phyloP scores from a whole-genome alignment of 73 alveolate species.

The Tetrahymena elliotti region DNA sequence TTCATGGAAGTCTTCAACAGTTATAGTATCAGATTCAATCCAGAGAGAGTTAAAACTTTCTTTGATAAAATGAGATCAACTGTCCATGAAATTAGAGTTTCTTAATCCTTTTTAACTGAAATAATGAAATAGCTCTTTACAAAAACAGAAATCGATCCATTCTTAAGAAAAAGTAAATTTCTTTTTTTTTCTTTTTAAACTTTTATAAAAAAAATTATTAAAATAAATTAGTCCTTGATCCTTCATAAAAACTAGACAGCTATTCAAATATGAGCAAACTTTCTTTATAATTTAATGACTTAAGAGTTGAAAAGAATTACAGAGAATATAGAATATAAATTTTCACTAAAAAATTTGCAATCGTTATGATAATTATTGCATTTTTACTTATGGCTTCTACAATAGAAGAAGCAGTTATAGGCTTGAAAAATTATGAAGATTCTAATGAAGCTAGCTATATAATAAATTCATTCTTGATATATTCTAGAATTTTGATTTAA shows the following conservation, averaged over 20 bases:
- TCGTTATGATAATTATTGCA: not conserved
- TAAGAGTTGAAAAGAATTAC: not conserved
- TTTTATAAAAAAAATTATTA: not conserved
- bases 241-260: not conserved
- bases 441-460: not conserved
- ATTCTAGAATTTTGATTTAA: not conserved
- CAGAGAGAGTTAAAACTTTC: not conserved
- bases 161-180: not conserved
- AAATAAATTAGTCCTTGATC: not conserved
- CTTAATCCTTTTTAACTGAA: not conserved
- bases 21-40: not conserved
- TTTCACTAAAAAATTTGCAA: not conserved
- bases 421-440: not conserved
- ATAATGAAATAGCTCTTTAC: not conserved
- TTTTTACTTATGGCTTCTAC: not conserved
- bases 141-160: not conserved
- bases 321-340: not conserved
- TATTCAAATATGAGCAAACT: not conserved
- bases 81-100: not conserved
- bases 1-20: not conserved
- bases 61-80: not conserved
- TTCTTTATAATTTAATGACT: not conserved
- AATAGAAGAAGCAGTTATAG: not conserved
- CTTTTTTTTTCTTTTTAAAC: not conserved
- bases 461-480: not conserved